Conservation (phyloP, 176 grass and related monocot species). For the Bothriochloa decipiens region DNA sequence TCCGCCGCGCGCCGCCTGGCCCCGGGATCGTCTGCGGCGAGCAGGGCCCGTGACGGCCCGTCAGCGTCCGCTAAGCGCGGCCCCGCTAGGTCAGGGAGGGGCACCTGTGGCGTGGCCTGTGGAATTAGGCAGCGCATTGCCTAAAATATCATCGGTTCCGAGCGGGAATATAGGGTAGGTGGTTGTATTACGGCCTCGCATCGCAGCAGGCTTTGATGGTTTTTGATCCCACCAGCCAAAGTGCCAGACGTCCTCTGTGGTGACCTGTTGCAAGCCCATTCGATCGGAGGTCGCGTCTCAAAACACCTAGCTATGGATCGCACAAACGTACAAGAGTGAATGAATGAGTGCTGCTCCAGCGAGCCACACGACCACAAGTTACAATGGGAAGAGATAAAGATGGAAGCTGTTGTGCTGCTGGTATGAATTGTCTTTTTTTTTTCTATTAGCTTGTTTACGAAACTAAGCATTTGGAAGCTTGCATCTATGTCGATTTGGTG, state of each 20-base stretch:
- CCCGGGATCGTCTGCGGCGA: slow-evolving; percentile 34
- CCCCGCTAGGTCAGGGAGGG: neutral
- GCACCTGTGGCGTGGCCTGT: slow-evolving; percentile 1
- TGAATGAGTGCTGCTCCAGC: neutral
- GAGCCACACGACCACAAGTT: neutral
- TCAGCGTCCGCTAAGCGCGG: slow-evolving; percentile 4
- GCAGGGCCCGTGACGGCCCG: slow-evolving; percentile 34
- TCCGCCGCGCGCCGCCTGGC: slow-evolving; percentile 7
- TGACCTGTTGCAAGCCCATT: slow-evolving; percentile 10
- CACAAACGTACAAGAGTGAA: slow-evolving; percentile 6
- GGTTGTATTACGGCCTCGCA: neutral
- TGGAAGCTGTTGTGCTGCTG: neutral
- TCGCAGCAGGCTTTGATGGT: neutral
- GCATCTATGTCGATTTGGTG: neutral
- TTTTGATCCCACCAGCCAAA: neutral
- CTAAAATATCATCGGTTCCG: slow-evolving; percentile 9
- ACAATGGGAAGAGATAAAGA: neutral
- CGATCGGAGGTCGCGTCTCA: neutral
- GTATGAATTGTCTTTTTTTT: neutral
- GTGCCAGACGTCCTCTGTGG: neutral
- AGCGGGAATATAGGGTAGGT: slow-evolving; percentile 6
- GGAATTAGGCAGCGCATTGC: neutral
- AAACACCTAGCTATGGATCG: neutral
- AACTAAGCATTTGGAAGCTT: neutral
- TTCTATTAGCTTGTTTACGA: neutral